Evolutionary conservation across 1,284 basidiomycete genomes (phyloP), one percentile per base, ranked within the genome.

Genomic region (Cutaneotrichosporon cutaneum): DNA sequence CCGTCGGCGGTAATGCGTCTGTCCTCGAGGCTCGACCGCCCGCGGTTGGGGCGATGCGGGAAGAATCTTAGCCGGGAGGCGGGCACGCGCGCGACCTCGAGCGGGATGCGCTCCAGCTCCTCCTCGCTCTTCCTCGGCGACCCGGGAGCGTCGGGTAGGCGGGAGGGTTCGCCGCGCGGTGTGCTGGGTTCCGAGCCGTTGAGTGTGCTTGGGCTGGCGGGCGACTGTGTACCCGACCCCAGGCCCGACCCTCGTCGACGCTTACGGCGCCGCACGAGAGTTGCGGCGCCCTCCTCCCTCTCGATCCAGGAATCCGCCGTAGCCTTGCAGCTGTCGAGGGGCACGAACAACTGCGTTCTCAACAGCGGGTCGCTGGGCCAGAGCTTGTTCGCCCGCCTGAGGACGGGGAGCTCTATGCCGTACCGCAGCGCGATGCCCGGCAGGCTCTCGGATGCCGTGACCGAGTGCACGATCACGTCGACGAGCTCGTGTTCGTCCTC

Each of bases 291-390:
- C 18, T 36, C 45, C 3, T 32, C 78, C 9, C 75, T 59, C 6
- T 72, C 65, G 14, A 80, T 64, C 8, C 62, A 68, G 27, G 70
- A 69, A 1, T 75, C 72, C 42, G 75, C 72, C 54, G 73, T 72
- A 68, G 75, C 75, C 35, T 60, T 62, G 54, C 80, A 81, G 4
- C 78, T 75, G 39, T 81, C 81, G 48, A 84, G 73, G 1, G 93
- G 92, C 61, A 96, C 88, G 71, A 90, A 88, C 48, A 97, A 85
- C 9, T 86, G 82, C 47, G 87, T 87, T 44, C 92, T 88, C 36
- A 93, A 83, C 54, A 97, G 89, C 0, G 90, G 84, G 74, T 96
- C 94, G 16, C 89, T 88, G 1, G 90, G 79, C 93, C 93, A 96
- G 5, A 97, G 82, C 66, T 93, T 90, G 78, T 97, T 97, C 45